Percentiles rank a stretch among this genome's conserved stretches.
phyloP scores from a whole-genome alignment of 2,329 filamentous ascomycete species.

The Sarocladium kiliense region DNA sequence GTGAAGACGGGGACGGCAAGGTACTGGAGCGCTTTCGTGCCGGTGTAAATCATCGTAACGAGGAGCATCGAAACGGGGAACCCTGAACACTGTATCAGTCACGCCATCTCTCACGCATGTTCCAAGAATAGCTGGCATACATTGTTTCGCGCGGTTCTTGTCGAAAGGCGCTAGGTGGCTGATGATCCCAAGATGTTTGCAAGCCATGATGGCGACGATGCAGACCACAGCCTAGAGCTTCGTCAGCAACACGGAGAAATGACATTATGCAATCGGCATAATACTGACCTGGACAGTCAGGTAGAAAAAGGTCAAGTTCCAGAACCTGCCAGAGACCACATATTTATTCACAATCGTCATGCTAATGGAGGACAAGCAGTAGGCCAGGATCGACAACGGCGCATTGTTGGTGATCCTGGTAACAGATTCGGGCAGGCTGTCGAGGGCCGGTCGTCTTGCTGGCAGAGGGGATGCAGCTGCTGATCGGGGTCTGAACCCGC shows the following conservation, averaged over 20 bases:
- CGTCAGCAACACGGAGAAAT: background rate
- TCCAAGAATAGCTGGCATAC: conserved; percentile 38
- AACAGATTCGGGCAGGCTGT: background rate
- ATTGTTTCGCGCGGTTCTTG: conserved; percentile 78
- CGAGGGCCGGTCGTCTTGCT: background rate
- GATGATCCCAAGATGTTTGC: conserved; percentile 76
- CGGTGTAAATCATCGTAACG: conserved; percentile 94
- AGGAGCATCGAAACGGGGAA: conserved; percentile 87
- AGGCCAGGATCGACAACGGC: conserved; percentile 53
- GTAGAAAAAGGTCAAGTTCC: conserved; percentile 90
- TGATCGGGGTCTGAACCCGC: conserved; percentile 4
- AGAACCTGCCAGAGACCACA: conserved; percentile 76
- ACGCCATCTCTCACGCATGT: conserved; percentile 20
- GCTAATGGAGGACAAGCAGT: conserved; percentile 84
- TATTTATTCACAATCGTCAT: conserved; percentile 99
- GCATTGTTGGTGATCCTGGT: conserved; percentile 8
- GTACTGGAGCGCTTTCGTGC: conserved; percentile 84
- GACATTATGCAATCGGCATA: background rate
- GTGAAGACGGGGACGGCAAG: conserved; percentile 93
- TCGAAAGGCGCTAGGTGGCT: conserved; percentile 75
- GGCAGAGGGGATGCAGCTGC: conserved; percentile 3
- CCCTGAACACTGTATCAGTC: conserved; percentile 47
- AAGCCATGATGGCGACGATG: conserved; percentile 73
- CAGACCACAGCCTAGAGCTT: conserved; percentile 69
- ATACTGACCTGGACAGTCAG: conserved; percentile 70